Evolutionary conservation across 2,329 filamentous ascomycete genomes (phyloP), one percentile per base, ranked within the genome.

Genomic region (Teratosphaeria destructans): DNA sequence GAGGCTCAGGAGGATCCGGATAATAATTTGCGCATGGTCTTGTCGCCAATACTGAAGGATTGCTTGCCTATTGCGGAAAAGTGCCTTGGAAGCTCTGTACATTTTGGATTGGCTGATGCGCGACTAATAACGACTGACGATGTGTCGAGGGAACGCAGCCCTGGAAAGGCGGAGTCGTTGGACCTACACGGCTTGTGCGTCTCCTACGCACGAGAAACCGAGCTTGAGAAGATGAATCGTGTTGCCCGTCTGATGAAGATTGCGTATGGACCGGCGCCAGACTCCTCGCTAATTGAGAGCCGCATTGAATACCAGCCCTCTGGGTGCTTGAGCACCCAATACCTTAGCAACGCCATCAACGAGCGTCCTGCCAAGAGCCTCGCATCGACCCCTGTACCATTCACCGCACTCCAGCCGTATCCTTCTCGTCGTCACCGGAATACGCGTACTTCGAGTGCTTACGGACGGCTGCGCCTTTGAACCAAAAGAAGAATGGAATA

Each of bases 401-500:
- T 43, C 37, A 32, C 61, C 66, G 65, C 52, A 60, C 39, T 6
- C 65, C 67, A 56, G 63, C 65, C 56, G 58, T 61, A 29, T 65
- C 62, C 52, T 71, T 69, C 69, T 83, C 81, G 58, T 82, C 79
- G 54, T 83, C 81, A 14, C 78, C 79, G 26, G 73, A 73, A 65
- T 89, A 95, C 0, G 90, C 90, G 70, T 84, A 95, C 72, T 83
- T 87, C 68, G 85, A 89, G 60, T 80, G 78, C 59, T 76, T 78
- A 5, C 90, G 80, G 65, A 95, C 95, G 5, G 72, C 72, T 16
- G 85, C 88, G 3, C 90, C 90, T 66, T 83, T 90, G 68, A 78
- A 84, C 79, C 87, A 95, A 75, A 96, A 95, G 29, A 89, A 73
- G 71, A 86, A 95, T 0, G 90, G 90, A 65, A 95, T 95, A 0